Evolutionary conservation across 2,329 filamentous ascomycete species (phyloP).

Genomic region (Aaosphaeria arxii): DNA sequence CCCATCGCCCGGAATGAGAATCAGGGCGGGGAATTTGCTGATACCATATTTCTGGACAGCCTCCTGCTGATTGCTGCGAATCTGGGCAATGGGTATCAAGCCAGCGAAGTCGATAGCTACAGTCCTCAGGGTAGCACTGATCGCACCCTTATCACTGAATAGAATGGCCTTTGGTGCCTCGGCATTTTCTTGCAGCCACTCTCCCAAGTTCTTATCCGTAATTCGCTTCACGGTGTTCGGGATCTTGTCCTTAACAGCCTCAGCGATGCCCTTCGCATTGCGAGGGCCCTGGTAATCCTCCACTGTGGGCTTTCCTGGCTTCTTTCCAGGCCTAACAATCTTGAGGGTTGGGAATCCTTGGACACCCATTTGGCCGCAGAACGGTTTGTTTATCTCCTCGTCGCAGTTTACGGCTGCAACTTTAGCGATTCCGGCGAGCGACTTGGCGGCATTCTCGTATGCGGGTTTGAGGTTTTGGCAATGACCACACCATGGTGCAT

Average conservation of each 20-base stretch:
- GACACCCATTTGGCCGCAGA: slow-evolving; percentile 82
- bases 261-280: slow-evolving; percentile 81
- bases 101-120: slow-evolving; percentile 89
- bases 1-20: slow-evolving; percentile 72
- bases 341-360: slow-evolving; percentile 96
- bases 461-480: slow-evolving; percentile 94
- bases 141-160: slow-evolving; percentile 90
- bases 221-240: slow-evolving; percentile 86
- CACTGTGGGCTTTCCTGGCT: slow-evolving; percentile 72
- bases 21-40: slow-evolving; percentile 72
- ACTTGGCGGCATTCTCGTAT: slow-evolving; percentile 90
- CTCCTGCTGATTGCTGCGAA: slow-evolving; percentile 74
- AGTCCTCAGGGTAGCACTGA: slow-evolving; percentile 76
- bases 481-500: slow-evolving; percentile 96
- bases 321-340: slow-evolving; percentile 82
- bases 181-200: slow-evolving; percentile 67
- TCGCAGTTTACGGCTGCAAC: slow-evolving; percentile 96
- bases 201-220: slow-evolving; percentile 73
- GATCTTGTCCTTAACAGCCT: slow-evolving; percentile 81
- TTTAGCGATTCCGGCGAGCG: slow-evolving; percentile 86
- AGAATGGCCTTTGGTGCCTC: slow-evolving; percentile 80
- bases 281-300: slow-evolving; percentile 89
- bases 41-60: slow-evolving; percentile 73
- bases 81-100: slow-evolving; percentile 74
- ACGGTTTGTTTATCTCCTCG: slow-evolving; percentile 83